Evolutionary conservation across 2,329 filamentous ascomycete species (phyloP), one percentile per base, ranked within the genome.

Genomic region (Diaporthe sp.): DNA sequence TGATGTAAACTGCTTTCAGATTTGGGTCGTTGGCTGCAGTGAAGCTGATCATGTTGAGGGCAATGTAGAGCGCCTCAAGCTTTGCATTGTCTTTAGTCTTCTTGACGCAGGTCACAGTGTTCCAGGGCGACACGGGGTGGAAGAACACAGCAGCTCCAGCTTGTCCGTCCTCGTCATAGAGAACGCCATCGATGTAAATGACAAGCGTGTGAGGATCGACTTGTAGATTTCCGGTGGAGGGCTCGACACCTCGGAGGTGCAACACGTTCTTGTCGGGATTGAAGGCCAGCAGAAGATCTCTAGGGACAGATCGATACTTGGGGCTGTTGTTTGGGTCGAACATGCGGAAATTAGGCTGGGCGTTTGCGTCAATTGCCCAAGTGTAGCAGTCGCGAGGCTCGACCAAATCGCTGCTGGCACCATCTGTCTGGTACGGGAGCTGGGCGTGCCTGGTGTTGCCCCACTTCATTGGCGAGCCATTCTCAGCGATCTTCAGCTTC

Each of bases 31-130:
- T 47, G 9, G 49, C 58, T n/a, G 49, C 58, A 44, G 61, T 28
- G 13, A 39, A 4, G 17, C 51, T 34, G 58, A 65, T 73, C 71
- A 73, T 65, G 25, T n/a, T 53, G 20, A 73, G 47, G 7, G 58
- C 58, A 4, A 55, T 39, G 20, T 34, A 73, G 0, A 73, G 10
- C 2, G 53, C 55, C 49, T 73, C 58, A 4, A 73, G 71, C n/a
- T 53, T 51, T 7, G 71, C 71, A 9, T 65, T 61, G 17, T 73
- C 31, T 4, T 73, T 37, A 4, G 58, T 44, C 13, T 44, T 25
- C 4, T 55, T 13, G 15, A 73, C 20, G 4, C 39, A 73, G 10
- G 71, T 49, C 12, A 73, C 44, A 0, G 31, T 73, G 58, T 42
- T 65, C 71, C 71, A 73, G 0, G 37, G 58, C 5, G 37, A 65